Evolutionary conservation across 2,329 filamentous ascomycete genomes (phyloP).

Genomic region (Aspergillus neoniger): DNA sequence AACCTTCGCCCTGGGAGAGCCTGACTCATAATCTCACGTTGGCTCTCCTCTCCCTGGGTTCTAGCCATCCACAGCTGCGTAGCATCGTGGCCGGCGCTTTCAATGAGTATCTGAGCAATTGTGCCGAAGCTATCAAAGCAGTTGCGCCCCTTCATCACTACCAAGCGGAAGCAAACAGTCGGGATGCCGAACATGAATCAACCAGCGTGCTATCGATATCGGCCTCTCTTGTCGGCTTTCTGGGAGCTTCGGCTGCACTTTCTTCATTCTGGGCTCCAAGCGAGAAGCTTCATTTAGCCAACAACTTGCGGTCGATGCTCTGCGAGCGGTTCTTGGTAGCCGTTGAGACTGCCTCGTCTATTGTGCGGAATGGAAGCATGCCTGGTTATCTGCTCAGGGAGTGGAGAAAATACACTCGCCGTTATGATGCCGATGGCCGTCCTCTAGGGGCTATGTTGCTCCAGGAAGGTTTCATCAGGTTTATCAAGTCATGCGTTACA

Average conservation of each 20-base stretch:
- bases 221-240: constrained; percentile 84
- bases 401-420: constrained; percentile 83
- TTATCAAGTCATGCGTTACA: constrained; percentile 77
- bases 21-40: constrained; percentile 76
- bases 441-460: constrained; percentile 90
- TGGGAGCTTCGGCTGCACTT: constrained; percentile 77
- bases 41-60: constrained; percentile 78
- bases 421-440: constrained; percentile 76
- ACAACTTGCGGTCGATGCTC: constrained; percentile 70
- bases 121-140: constrained; percentile 62
- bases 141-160: constrained; percentile 58
- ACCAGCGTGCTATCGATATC: constrained; percentile 72
- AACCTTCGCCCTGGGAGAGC: constrained; percentile 85
- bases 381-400: constrained; percentile 69
- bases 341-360: constrained; percentile 86
- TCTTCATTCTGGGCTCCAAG: constrained; percentile 77
- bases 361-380: constrained; percentile 76
- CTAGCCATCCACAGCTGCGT: constrained; percentile 69
- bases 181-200: constrained; percentile 56
- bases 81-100: constrained; percentile 67
- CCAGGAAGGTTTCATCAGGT: constrained; percentile 82
- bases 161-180: constrained; percentile 53
- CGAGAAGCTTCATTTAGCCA: constrained; percentile 72
- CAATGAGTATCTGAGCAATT: constrained; percentile 71
- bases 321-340: constrained; percentile 83